Evolutionary conservation across 768 basidiomycete species (phyloP), one percentile per base, ranked within the genome.

Genomic region (Boletus coccyginus): DNA sequence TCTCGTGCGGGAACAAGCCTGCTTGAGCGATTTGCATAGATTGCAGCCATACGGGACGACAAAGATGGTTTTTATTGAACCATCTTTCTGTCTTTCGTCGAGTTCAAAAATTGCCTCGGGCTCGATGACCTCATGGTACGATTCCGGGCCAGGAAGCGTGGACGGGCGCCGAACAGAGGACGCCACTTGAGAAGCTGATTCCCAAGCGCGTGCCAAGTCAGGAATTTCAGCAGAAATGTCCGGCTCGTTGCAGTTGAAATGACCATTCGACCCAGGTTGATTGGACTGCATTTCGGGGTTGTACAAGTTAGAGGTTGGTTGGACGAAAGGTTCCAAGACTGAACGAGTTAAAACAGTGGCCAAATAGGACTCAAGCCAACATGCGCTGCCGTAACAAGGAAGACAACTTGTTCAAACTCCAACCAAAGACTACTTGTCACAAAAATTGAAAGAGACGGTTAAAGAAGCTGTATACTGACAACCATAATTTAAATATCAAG

Each of bases 91-190:
- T 29, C 27, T 32, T 55, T 62, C 59, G 6, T 65, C 52, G 40
- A 71, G 60, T 41, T 73, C 69, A 33, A 73, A 73, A 10, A 71
- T 71, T 3, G 55, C 54, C 8, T 52, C 19, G 14, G 61, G 46
- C 33, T 69, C 63, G 50, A 71, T 53, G 24, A 2, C 46, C 16
- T 52, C 27, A 11, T 71, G 69, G 47, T 66, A 73, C 8, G 35
- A 40, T 5, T 42, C 3, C 19, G 58, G 61, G 35, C 59, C 52
- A 2, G 61, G 67, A 13, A 55, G 59, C 4, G 29, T 56, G n/a
- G 59, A 47, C 16, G 70, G 70, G 33, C 71, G 65, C 12, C 71
- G 71, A 29, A 72, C 67, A 1, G 65, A 48, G 29, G 58, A 45
- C 12, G 6, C n/a, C 31, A 66, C 63, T 38, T 46, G 40, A 3